Base-by-base conservation (phyloP, 306 rosid genomes). In the Quercus mongolica region DNA sequence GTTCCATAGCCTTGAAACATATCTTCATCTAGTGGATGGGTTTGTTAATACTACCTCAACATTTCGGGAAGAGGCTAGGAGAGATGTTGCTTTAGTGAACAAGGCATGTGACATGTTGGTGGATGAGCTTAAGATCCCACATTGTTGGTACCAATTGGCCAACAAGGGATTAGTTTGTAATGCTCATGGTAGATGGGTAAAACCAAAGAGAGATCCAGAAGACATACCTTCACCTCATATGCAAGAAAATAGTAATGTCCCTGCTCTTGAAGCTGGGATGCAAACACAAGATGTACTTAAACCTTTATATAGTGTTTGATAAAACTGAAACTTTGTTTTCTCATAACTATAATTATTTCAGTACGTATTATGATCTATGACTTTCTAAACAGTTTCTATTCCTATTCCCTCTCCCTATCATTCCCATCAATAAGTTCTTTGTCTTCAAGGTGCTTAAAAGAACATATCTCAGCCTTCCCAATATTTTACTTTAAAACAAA, bases 21-120 rank as follows among this genome's bases (percentile, higher is more conserved):
- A 90, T 76, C 88, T 92, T 71, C 95, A 92, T 82, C 86, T 92
- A 20, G 82, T 88, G 13, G 97, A 90, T 83, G 97, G 95, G 57
- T 87, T 73, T 63, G 38, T 83, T 67, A 65, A 76, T 61, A 21
- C 21, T 13, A 23, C 15, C n/a, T 62, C 80, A 21, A 70, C 73
- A 2, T 90, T 88, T 18, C 64, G 94, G 67, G 28, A 35, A 58
- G 89, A 79, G 58, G 89, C 93, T 23, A 86, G 82, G 76, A 87
- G 95, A 79, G 94, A 90, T 56, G 65, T 89, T 51, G 86, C 93
- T 17, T 79, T 92, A 69, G 94, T 90, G 71, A 92, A 92, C 85
- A 92, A 92, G 83, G 78, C 86, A n/a, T 79, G 92, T 54, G 89
- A 87, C 65, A 90, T 90, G 88, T n/a, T 90, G 23, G 87, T 84